Evolutionary conservation across 2,329 filamentous ascomycete genomes (phyloP).

Genomic region (Trichoderma sp.): DNA sequence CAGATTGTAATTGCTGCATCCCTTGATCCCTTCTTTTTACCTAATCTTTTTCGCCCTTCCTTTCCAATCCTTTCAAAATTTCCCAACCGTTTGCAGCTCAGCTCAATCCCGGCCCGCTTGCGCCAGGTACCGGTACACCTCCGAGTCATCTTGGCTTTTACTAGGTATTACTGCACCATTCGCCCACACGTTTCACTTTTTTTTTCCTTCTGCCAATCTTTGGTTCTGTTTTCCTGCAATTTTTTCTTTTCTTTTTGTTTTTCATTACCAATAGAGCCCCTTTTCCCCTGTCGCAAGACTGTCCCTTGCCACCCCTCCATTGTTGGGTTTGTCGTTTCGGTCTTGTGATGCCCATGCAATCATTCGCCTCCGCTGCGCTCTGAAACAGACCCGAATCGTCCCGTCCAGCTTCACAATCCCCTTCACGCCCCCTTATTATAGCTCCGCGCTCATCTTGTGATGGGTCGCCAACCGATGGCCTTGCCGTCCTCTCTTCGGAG

Average conservation of each 20-base stretch:
- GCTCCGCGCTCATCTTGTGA: conserved; percentile 30
- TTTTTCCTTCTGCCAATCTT: conserved; percentile 1
- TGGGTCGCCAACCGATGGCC: conserved; percentile 32
- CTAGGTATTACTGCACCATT: conserved; percentile 26
- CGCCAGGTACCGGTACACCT: conserved; percentile 24
- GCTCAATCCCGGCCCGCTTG: conserved; percentile 2
- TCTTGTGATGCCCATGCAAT: conserved; percentile 22
- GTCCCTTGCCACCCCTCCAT: neutral
- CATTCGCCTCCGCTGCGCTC: conserved; percentile 16
- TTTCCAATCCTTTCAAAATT: neutral
- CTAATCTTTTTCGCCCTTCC: neutral
- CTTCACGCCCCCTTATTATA: conserved; percentile 25
- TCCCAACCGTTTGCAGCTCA: neutral
- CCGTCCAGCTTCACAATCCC: conserved; percentile 19
- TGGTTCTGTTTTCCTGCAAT: neutral
- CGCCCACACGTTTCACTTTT: conserved; percentile 16
- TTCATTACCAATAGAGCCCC: neutral
- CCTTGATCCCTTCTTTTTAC: neutral
- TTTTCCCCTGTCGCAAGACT: conserved; percentile 6
- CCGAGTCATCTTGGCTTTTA: conserved; percentile 4
- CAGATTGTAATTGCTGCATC: neutral
- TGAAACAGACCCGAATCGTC: conserved; percentile 26
- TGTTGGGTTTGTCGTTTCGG: conserved; percentile 4
- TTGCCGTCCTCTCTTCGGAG: conserved; percentile 29
- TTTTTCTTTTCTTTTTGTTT: neutral